Evolutionary conservation across 2,329 filamentous ascomycete species (phyloP).

Genomic region (Penicillium sp.): DNA sequence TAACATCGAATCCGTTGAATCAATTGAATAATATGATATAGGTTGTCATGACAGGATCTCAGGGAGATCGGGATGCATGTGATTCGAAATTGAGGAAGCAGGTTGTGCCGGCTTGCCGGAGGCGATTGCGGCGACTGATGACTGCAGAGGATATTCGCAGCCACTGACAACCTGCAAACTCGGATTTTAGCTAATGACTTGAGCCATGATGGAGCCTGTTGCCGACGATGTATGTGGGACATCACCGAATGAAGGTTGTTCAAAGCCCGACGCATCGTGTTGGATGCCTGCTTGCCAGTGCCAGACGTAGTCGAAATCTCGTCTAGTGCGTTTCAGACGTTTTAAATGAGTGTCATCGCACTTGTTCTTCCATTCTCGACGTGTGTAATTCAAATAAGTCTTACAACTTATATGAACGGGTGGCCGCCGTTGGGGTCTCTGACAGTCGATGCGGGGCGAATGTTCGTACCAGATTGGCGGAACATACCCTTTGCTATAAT

Average conservation of each 20-base stretch:
- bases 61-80: not conserved
- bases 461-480: not conserved
- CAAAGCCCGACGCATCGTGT: constrained; percentile 1
- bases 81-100: not conserved
- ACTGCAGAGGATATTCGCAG: not conserved
- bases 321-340: constrained; percentile 21
- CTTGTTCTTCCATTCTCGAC: constrained; percentile 26
- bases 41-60: not conserved
- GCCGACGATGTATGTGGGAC: not conserved
- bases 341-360: constrained; percentile 20
- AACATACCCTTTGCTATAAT: not conserved
- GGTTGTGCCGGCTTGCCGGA: not conserved
- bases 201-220: not conserved
- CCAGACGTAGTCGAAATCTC: constrained; percentile 10
- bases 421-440: constrained; percentile 20
- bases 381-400: constrained; percentile 1
- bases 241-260: not conserved
- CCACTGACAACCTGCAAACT: not conserved
- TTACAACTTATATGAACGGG: not conserved
- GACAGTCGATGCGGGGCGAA: constrained; percentile 4
- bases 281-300: not conserved
- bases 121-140: not conserved
- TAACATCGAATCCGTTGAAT: not conserved
- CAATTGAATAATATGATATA: not conserved
- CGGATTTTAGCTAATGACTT: not conserved